Evolutionary conservation across 208 protist species (phyloP).

Genomic region (Lotmaria passim): DNA sequence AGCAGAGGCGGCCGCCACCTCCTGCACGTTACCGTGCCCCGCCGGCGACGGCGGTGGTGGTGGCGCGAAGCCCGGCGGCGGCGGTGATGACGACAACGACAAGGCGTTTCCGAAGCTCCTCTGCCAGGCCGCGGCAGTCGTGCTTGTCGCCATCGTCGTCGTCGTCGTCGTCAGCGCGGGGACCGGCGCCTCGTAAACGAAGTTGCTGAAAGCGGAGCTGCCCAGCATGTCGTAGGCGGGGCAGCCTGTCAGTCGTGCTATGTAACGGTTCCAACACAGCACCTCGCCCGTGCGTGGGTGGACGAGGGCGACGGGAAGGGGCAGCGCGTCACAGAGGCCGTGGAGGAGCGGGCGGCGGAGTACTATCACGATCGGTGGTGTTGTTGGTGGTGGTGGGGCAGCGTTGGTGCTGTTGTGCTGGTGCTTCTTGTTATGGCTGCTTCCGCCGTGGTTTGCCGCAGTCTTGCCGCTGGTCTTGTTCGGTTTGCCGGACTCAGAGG

Average conservation of each 20-base stretch:
- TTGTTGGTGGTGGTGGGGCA: too few species aligned
- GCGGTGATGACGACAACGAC: background rate
- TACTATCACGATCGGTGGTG: slow-evolving; percentile 24
- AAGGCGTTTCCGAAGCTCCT: slow-evolving; percentile 10
- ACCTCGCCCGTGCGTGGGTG: slow-evolving; percentile 62
- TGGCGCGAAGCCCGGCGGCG: background rate
- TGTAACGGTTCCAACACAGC: slow-evolving; percentile 62
- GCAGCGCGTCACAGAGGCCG: slow-evolving; percentile 58
- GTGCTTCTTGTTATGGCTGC: too few species aligned
- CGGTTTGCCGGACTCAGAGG: background rate
- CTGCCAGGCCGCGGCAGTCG: slow-evolving; percentile 9
- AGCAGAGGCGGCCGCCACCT: background rate
- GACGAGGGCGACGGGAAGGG: slow-evolving; percentile 62
- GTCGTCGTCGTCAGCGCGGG: slow-evolving; percentile 2
- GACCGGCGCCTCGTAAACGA: slow-evolving; percentile 24
- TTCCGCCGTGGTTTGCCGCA: too few species aligned
- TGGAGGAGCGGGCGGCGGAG: slow-evolving; percentile 70
- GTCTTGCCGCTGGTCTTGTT: too few species aligned
- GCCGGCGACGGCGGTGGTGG: background rate
- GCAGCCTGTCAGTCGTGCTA: slow-evolving; percentile 45
- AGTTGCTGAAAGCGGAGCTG: slow-evolving; percentile 33
- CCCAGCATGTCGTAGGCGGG: slow-evolving; percentile 58
- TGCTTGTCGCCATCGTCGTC: slow-evolving; percentile 1
- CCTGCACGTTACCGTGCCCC: background rate
- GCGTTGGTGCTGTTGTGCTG: too few species aligned